These are phyloP conservation scores for Claviceps pusilla DNA, from an alignment of 2,329 filamentous ascomycete genomes.

Conservation along the genomic window DNA sequence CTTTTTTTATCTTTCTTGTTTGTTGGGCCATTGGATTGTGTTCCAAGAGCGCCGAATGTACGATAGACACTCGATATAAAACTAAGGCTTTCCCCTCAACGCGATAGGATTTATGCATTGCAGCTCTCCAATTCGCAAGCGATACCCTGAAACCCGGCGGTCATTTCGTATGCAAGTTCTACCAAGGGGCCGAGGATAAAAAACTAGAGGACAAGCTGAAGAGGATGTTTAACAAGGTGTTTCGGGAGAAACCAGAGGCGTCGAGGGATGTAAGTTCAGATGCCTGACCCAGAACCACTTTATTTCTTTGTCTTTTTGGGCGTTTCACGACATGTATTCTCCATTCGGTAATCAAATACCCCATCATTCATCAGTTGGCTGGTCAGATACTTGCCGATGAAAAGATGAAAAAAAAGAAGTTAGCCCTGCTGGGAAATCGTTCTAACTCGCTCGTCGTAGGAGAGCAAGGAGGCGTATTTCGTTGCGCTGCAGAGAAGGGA, in stretches of 20 bases:
- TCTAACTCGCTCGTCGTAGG: conserved; percentile 11
- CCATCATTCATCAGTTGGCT: no score
- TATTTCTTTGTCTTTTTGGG: background rate
- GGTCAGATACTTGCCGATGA: no score
- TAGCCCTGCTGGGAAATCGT: no score
- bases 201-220: conserved; percentile 58
- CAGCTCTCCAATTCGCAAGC: conserved; percentile 71
- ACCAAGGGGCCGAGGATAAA: conserved; percentile 80
- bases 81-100: background rate
- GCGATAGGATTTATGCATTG: conserved; percentile 68
- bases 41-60: no score
- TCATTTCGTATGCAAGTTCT: conserved; percentile 95
- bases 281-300: no score
- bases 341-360: no score
- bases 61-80: background rate
- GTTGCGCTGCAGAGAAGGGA: conserved; percentile 58
- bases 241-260: conserved; percentile 79
- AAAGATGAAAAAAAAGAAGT: no score
- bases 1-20: no score
- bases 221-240: conserved; percentile 63
- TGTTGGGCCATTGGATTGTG: no score
- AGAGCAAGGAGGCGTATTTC: conserved; percentile 65
- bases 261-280: conserved; percentile 57
- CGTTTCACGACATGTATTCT: no score
- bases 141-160: conserved; percentile 72